phyloP scores from a whole-genome alignment of 1,139 yeast genomes.

The Saccharomycopsis hybrid region DNA sequence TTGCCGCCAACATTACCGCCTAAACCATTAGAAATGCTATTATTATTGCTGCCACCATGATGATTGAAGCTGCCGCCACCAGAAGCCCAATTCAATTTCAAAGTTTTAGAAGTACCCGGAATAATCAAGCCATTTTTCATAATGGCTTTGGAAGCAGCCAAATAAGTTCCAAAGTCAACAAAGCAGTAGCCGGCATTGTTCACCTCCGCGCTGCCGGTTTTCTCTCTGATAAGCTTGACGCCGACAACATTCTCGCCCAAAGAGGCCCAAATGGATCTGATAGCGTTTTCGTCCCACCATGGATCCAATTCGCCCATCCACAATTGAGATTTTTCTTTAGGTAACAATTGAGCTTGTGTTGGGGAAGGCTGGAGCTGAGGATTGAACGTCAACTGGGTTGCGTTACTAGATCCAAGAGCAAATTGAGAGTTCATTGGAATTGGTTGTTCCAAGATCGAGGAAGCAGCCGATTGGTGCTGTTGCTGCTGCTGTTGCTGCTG shows the following conservation, averaged over 20 bases:
- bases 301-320: slow-evolving; percentile 98
- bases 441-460: slow-evolving; percentile 1
- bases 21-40: not conserved
- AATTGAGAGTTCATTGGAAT: not conserved
- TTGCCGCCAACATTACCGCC: slow-evolving; percentile 26
- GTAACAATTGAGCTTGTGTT: slow-evolving; percentile 24
- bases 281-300: slow-evolving; percentile 68
- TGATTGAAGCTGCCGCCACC: no score
- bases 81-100: slow-evolving; percentile 83
- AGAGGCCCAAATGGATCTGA: slow-evolving; percentile 61
- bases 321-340: slow-evolving; percentile 27
- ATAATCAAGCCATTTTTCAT: slow-evolving; percentile 62
- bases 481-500: slow-evolving; percentile 1
- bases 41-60: no score
- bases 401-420: not conserved
- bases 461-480: not conserved
- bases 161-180: slow-evolving; percentile 65
- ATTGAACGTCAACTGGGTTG: not conserved
- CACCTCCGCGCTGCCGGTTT: slow-evolving; percentile 25
- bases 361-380: slow-evolving; percentile 7
- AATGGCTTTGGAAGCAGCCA: slow-evolving; percentile 66
- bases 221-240: slow-evolving; percentile 57
- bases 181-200: slow-evolving; percentile 75
- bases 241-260: slow-evolving; percentile 43
- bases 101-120: slow-evolving; percentile 54